phyloP scores from a whole-genome alignment of 257 asterid genomes.

The Solanum raphanifolium region DNA sequence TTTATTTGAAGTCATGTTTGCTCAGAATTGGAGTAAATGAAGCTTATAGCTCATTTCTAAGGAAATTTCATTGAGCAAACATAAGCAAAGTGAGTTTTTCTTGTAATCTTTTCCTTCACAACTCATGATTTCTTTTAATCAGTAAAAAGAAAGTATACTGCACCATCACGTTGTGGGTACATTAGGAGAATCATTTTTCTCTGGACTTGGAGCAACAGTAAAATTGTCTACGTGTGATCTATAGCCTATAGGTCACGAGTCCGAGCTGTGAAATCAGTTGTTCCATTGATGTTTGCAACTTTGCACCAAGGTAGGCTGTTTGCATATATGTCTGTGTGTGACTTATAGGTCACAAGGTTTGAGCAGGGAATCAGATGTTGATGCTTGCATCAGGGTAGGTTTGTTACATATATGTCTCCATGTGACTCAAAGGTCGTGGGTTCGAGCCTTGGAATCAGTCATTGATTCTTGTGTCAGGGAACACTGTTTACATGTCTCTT shows the following conservation, averaged over 20 bases:
- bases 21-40: background rate
- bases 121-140: too few relatives aligned
- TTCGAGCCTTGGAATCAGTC: background rate
- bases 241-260: background rate
- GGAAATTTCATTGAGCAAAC: background rate
- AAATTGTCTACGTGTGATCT: background rate
- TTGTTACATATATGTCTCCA: background rate
- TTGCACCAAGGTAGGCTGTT: background rate
- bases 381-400: background rate
- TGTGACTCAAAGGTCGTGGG: background rate
- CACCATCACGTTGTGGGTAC: background rate
- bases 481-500: background rate
- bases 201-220: background rate
- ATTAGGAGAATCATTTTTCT: background rate
- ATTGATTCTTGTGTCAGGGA: background rate
- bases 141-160: background rate
- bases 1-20: background rate
- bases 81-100: background rate
- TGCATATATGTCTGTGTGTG: background rate
- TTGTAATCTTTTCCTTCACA: background rate
- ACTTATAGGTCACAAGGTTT: background rate
- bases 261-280: background rate
- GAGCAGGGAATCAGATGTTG: background rate
- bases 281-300: background rate
- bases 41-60: background rate